Conservation (phyloP, 208 protist species). For the Leishmania arabica region DNA sequence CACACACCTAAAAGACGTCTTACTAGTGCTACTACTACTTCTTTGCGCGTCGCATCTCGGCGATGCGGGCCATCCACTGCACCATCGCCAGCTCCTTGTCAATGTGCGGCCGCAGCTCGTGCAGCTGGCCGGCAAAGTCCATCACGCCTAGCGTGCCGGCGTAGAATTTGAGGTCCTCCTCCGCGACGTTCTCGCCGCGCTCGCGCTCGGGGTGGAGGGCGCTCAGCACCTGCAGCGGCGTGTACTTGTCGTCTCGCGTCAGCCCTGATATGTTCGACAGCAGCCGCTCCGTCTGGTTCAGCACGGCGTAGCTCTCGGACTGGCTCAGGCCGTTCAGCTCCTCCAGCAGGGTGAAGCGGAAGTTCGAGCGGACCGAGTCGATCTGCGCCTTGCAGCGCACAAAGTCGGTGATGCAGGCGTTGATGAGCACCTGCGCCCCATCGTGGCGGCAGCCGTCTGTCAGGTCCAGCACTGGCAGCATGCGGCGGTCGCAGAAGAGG, state of each 20-base stretch:
- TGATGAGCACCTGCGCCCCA: conserved; percentile 85
- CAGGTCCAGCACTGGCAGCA: conserved; percentile 84
- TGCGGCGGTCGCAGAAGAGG: conserved; percentile 80
- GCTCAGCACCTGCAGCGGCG: conserved; percentile 55
- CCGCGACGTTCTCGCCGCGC: conserved; percentile 20
- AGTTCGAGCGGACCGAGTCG: conserved; percentile 75
- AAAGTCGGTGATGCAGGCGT: conserved; percentile 86
- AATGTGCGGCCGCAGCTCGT: conserved; percentile 78
- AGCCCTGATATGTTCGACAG: conserved; percentile 77
- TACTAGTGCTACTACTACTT: neutral
- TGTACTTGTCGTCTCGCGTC: conserved; percentile 45
- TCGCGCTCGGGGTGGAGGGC: conserved; percentile 65
- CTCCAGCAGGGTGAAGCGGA: conserved; percentile 84
- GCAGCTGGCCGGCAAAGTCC: conserved; percentile 59
- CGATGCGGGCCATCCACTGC: conserved; percentile 33
- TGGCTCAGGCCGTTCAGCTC: conserved; percentile 91
- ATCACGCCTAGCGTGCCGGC: conserved; percentile 64
- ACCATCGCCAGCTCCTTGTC: conserved; percentile 55
- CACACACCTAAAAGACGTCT: too few relatives aligned
- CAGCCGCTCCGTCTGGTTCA: conserved; percentile 74
- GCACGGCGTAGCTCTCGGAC: conserved; percentile 80
- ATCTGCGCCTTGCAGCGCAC: conserved; percentile 84
- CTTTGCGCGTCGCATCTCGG: conserved; percentile 15
- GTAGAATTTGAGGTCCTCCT: conserved; percentile 46
- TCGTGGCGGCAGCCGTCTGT: conserved; percentile 86